A percentile compares a stretch with the other conserved stretches of the same genome.
Conservation (phyloP, 768 basidiomycete species). For the Dictyophora rubrovolvata region DNA sequence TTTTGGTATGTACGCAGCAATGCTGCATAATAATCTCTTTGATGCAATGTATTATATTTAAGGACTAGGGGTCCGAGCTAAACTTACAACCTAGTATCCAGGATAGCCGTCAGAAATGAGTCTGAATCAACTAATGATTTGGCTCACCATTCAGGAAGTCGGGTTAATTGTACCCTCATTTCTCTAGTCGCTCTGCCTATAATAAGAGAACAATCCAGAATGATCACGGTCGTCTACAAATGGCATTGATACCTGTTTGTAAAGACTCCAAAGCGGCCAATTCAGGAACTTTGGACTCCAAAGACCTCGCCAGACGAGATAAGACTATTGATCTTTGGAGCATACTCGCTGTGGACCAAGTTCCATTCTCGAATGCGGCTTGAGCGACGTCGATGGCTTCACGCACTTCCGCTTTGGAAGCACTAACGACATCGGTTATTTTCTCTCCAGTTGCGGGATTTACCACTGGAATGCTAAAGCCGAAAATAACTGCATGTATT, state of each 20-base stretch:
- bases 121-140: not conserved
- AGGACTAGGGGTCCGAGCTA: not conserved
- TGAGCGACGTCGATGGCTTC: slow-evolving; percentile 47
- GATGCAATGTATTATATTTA: not conserved
- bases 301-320: slow-evolving; percentile 48
- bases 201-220: not conserved
- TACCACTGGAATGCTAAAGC: slow-evolving; percentile 38
- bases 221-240: not conserved
- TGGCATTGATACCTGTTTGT: slow-evolving; percentile 47
- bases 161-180: slow-evolving; percentile 67
- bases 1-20: slow-evolving; percentile 59
- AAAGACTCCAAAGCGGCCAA: slow-evolving; percentile 57
- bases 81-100: not conserved
- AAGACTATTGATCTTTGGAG: slow-evolving; percentile 56
- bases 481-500: not conserved
- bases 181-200: slow-evolving; percentile 57
- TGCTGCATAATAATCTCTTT: slow-evolving; percentile 63
- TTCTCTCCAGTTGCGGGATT: slow-evolving; percentile 63
- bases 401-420: slow-evolving; percentile 42
- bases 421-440: slow-evolving; percentile 35
- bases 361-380: slow-evolving; percentile 48
- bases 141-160: slow-evolving; percentile 77
- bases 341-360: slow-evolving; percentile 58
- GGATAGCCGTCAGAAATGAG: not conserved
- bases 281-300: slow-evolving; percentile 48